Evolutionary conservation across 2,329 filamentous ascomycete genomes (phyloP), one percentile per base, ranked within the genome.

Genomic region (Calonectria pseudoturangicola): DNA sequence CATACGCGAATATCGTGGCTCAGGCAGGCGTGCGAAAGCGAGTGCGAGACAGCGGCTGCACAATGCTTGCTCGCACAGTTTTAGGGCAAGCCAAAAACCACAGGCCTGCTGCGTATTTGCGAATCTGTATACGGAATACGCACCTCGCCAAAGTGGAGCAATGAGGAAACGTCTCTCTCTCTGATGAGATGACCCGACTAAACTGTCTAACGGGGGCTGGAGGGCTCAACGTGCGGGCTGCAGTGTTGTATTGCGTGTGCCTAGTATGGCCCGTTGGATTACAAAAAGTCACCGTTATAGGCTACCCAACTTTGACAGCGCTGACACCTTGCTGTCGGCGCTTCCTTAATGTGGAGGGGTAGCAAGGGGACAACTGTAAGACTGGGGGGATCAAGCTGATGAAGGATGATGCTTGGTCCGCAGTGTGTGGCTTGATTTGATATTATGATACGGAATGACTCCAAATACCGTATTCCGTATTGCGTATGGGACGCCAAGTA

Each of bases 21-120:
- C 33, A 58, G 33, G n/a, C n/a, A 54, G 54, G n/a, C n/a, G 58
- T 41, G 70, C 76, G 76, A 78, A 71, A 76, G 25, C 76, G 75
- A 78, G 70, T 73, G 66, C 75, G 70, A 76, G 7, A 16, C 28
- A 63, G 43, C 50, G 43, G 50, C 28, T 54, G 28, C 50, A 54
- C 50, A 30, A 28, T 28, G 41, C 21, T 12, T 15, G 54, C n/a
- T 58, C 54, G 30, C 21, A 25, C 18, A 28, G 30, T 27, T 28
- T 30, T 33, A 56, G 51, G 30, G 50, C 50, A 33, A n/a, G 18
- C 15, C 18, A 18, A 43, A 43, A 3, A 41, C 13, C 39, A 10
- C 12, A 21, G 21, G 21, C 21, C 21, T 21, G 21, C 16, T 45
- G 43, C 16, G 43, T n/a, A 18, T 45, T n/a, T 45, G 18, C 16